A percentile compares a stretch with the other conserved stretches of the same genome.
These are phyloP conservation scores for Castanea mollissima DNA, from an alignment of 306 rosid species.

Conservation along the genomic window DNA sequence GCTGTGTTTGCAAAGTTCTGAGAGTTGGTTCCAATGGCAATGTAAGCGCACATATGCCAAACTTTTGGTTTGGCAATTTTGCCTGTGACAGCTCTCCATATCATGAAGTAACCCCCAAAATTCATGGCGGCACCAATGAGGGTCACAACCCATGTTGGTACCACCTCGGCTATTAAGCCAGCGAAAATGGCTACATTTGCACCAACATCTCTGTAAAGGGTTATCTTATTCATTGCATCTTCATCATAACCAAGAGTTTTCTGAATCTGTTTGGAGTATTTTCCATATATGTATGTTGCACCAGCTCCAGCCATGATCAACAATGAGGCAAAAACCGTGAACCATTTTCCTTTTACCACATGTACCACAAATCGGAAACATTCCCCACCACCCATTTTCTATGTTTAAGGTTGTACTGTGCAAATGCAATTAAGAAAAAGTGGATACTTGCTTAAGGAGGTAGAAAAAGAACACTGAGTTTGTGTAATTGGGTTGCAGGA, in stretches of 20 bases:
- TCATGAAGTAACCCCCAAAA: conserved; percentile 46
- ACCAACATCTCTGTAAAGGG: conserved; percentile 45
- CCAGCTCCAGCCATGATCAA: conserved; percentile 53
- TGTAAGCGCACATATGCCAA: conserved; percentile 55
- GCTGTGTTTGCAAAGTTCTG: conserved; percentile 45
- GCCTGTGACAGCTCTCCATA: conserved; percentile 38
- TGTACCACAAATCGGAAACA: background rate
- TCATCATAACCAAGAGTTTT: conserved; percentile 43
- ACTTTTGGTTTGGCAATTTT: conserved; percentile 34
- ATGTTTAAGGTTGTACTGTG: background rate
- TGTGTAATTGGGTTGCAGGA: too few species aligned
- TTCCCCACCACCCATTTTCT: background rate
- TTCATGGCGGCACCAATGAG: conserved; percentile 45
- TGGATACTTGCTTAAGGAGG: too few species aligned
- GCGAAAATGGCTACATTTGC: conserved; percentile 39
- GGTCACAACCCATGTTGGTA: conserved; percentile 48
- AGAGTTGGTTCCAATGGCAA: conserved; percentile 40
- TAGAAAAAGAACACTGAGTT: too few species aligned
- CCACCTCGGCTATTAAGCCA: conserved; percentile 43
- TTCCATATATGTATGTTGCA: conserved; percentile 36
- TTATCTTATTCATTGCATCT: conserved; percentile 23
- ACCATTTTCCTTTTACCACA: conserved; percentile 41
- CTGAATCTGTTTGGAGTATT: conserved; percentile 36
- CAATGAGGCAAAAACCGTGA: conserved; percentile 45
- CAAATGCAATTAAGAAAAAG: background rate